phyloP scores from a whole-genome alignment of 331 rosid genomes.

The Malus hybrid region DNA sequence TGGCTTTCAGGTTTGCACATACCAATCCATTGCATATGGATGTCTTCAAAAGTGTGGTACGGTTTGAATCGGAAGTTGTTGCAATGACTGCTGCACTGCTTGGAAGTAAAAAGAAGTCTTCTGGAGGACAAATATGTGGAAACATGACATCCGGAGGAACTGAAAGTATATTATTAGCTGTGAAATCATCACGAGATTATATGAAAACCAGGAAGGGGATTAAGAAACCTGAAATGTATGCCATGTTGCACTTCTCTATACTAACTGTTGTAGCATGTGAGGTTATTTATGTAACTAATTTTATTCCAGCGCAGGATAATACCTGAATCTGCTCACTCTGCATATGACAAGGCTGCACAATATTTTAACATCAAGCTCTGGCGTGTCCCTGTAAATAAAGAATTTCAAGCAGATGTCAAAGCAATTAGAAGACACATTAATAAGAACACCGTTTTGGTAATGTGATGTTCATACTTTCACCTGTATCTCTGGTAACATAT shows the following conservation, averaged over 20 bases:
- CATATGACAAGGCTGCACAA: slow-evolving; percentile 98
- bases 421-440: slow-evolving; percentile 59
- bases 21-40: slow-evolving; percentile 95
- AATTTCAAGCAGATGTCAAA: slow-evolving; percentile 70
- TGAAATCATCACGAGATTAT: slow-evolving; percentile 90
- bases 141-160: slow-evolving; percentile 99
- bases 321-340: slow-evolving; percentile 91
- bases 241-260: neutral
- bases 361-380: slow-evolving; percentile 89
- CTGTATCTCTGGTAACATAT: slow-evolving; percentile 32
- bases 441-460: slow-evolving; percentile 70
- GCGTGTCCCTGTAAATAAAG: slow-evolving; percentile 77
- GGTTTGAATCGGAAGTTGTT: slow-evolving; percentile 91
- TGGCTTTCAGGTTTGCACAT: slow-evolving; percentile 79
- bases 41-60: slow-evolving; percentile 79
- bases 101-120: slow-evolving; percentile 66
- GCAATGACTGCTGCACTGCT: slow-evolving; percentile 91
- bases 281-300: slow-evolving; percentile 11
- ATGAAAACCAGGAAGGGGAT: slow-evolving; percentile 83
- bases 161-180: slow-evolving; percentile 87
- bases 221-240: slow-evolving; percentile 83
- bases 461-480: too few relatives aligned
- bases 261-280: slow-evolving; percentile 15
- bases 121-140: slow-evolving; percentile 88
- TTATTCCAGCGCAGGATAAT: slow-evolving; percentile 57